phyloP scores from a whole-genome alignment of 192 early-diverging fungal genomes.

The Borealophlyctis nickersoniae region DNA sequence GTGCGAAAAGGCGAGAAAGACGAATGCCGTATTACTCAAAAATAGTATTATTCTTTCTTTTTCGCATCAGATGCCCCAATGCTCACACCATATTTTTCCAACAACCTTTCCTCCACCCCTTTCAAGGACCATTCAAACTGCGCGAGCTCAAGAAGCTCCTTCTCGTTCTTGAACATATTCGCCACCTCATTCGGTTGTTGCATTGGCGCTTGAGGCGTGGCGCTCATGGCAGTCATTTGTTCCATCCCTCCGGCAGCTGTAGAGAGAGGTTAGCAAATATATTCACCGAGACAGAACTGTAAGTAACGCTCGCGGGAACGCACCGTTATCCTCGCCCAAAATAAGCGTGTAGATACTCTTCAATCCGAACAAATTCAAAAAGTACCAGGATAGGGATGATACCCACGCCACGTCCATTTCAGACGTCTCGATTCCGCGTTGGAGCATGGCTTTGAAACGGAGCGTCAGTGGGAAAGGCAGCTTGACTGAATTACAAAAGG shows the following conservation, averaged over 20 bases:
- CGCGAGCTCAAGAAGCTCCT: conserved; percentile 80
- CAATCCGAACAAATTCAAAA: conserved; percentile 94
- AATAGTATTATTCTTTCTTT: too few species aligned
- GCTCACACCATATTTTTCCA: conserved; percentile 44
- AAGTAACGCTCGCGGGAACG: too few species aligned
- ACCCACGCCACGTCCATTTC: conserved; percentile 99
- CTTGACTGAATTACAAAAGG: too few species aligned
- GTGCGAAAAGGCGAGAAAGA: too few species aligned
- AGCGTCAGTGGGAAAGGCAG: conserved; percentile 94
- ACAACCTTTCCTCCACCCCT: conserved; percentile 73
- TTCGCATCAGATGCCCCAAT: too few species aligned
- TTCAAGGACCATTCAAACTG: conserved; percentile 79
- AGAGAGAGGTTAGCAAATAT: conserved; percentile 42
- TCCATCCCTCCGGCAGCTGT: conserved; percentile 70
- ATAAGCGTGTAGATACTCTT: conserved; percentile 88
- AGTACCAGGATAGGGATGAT: conserved; percentile 97
- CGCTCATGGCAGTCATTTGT: conserved; percentile 57
- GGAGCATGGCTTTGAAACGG: conserved; percentile 97
- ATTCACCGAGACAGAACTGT: neutral
- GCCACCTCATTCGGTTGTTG: conserved; percentile 70
- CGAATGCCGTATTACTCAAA: too few species aligned
- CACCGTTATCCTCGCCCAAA: conserved; percentile 85
- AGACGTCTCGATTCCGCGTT: conserved; percentile 88
- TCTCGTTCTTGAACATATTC: conserved; percentile 84
- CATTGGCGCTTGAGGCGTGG: conserved; percentile 62